Evolutionary conservation across 257 asterid species (phyloP).

Genomic region (Gentiana dahurica): DNA sequence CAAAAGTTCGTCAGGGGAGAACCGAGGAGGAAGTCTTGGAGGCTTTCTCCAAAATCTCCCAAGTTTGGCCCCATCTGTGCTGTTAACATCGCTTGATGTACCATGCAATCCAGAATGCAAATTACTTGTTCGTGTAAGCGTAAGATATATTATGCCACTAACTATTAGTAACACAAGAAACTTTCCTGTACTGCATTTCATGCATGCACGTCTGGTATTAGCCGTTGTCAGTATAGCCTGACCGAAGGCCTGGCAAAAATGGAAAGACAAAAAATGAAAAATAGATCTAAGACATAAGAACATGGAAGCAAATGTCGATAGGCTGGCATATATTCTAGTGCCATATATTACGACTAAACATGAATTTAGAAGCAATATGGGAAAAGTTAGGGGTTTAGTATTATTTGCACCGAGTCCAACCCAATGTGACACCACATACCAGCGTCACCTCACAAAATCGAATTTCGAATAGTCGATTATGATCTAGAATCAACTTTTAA

Average conservation of each 20-base stretch:
- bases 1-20: slow-evolving; percentile 79
- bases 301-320: no score
- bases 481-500: no score
- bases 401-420: no score
- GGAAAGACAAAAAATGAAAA: slow-evolving; percentile 8
- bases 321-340: no score
- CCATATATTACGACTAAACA: no score
- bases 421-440: no score
- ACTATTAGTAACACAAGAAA: slow-evolving; percentile 66
- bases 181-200: slow-evolving; percentile 70
- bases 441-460: no score
- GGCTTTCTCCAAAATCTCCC: slow-evolving; percentile 66
- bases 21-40: slow-evolving; percentile 78
- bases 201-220: slow-evolving; percentile 37
- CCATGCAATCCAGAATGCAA: slow-evolving; percentile 24
- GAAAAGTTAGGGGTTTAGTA: no score
- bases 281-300: not conserved
- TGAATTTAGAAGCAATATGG: no score
- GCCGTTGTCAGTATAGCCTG: slow-evolving; percentile 40
- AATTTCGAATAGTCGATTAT: no score
- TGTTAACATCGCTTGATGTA: slow-evolving; percentile 24
- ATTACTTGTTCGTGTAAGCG: slow-evolving; percentile 41
- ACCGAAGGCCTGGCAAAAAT: slow-evolving; percentile 51
- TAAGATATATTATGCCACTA: slow-evolving; percentile 56
- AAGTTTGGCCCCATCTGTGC: slow-evolving; percentile 36